These are phyloP conservation scores for Themeda triandra DNA, from an alignment of 176 grass and related monocot genomes.

Conservation along the genomic window DNA sequence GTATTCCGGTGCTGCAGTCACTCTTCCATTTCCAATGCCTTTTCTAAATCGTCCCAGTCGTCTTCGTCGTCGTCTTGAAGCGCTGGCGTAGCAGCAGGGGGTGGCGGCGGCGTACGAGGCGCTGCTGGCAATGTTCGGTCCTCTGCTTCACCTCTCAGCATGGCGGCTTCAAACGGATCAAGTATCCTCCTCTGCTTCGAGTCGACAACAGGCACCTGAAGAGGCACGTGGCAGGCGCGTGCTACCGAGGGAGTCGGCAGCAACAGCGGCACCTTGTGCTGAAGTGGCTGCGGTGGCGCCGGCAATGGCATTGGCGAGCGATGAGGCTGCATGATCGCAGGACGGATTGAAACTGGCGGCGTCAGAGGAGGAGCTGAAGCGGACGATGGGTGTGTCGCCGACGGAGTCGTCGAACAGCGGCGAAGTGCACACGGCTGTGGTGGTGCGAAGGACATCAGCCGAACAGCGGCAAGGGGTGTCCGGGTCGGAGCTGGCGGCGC, in stretches of 20 bases:
- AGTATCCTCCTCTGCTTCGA: neutral
- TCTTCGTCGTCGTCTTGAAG: neutral
- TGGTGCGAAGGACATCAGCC: neutral
- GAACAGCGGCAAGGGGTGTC: neutral
- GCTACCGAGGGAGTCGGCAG: neutral
- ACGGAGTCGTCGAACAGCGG: neutral
- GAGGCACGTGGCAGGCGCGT: neutral
- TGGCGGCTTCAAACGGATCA: neutral
- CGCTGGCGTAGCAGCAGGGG: neutral
- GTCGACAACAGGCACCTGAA: too few species aligned
- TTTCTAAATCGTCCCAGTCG: neutral
- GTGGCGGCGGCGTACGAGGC: too few species aligned
- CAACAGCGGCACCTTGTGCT: neutral
- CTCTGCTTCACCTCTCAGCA: neutral
- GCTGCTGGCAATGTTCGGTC: neutral
- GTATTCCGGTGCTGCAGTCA: too few species aligned
- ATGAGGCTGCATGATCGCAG: too few species aligned
- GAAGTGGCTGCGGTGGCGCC: neutral
- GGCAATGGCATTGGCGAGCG: too few species aligned
- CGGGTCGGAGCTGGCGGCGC: neutral
- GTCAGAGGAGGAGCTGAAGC: neutral
- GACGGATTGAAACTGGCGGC: too few species aligned
- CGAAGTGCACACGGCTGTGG: neutral
- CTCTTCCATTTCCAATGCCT: too few species aligned
- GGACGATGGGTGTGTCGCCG: neutral